Percentiles rank a stretch among this genome's conserved stretches.
These are phyloP conservation scores for Saccharomyces mikatae DNA, from an alignment of 805 yeast species.

Conservation along the genomic window DNA sequence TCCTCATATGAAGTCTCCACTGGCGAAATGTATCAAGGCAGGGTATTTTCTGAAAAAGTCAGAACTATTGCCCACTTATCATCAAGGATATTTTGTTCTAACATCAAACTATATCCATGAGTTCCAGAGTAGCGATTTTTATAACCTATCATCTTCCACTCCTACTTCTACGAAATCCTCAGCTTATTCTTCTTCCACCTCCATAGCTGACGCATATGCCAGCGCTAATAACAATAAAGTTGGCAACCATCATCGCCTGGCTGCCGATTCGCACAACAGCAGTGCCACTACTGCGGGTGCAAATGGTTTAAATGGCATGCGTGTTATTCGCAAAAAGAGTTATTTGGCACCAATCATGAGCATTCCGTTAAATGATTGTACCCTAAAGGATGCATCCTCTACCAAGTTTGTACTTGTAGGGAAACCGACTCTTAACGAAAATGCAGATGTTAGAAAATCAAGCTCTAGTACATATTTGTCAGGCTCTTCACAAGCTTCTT, in stretches of 20 bases:
- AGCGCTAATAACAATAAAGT: background rate
- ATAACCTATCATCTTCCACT: constrained; percentile 11
- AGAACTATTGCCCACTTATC: constrained; percentile 52
- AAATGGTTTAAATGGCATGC: background rate
- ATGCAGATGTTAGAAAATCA: constrained; percentile 6
- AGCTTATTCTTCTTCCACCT: background rate
- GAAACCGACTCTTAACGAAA: constrained; percentile 18
- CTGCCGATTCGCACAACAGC: constrained; percentile 4
- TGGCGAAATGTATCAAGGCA: constrained; percentile 46
- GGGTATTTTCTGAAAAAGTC: constrained; percentile 56
- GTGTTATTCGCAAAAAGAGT: constrained; percentile 33
- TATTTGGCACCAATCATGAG: constrained; percentile 42
- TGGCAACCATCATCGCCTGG: constrained; percentile 2
- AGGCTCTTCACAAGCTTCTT: background rate
- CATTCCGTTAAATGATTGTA: constrained; percentile 32
- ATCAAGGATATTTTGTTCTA: constrained; percentile 56
- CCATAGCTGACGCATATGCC: background rate
- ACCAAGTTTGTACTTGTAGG: constrained; percentile 37
- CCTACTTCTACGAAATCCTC: background rate
- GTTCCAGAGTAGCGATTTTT: constrained; percentile 39
- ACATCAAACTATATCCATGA: constrained; percentile 64
- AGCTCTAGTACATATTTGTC: constrained; percentile 11
- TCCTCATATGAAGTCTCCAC: constrained; percentile 45
- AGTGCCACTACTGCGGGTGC: constrained; percentile 4
- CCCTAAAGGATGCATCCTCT: constrained; percentile 28